Conservation (phyloP, 2,329 filamentous ascomycete genomes). For the Verticillium longisporum region DNA sequence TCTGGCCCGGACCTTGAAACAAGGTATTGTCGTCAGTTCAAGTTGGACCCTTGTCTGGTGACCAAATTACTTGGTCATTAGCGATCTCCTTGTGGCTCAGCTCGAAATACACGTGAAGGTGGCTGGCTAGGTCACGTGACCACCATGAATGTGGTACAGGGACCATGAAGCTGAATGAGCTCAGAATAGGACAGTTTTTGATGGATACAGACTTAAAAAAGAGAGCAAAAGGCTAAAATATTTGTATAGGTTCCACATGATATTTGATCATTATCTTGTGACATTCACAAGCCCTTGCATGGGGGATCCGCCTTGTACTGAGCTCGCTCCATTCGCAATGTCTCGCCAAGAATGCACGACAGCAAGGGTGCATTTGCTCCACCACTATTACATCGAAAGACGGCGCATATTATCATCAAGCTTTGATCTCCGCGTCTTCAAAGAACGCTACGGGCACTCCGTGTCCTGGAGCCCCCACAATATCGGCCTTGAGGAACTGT, state of each 20-base stretch:
- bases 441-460: constrained; percentile 33
- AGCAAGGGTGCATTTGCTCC: neutral
- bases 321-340: neutral
- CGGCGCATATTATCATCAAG: neutral
- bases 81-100: neutral
- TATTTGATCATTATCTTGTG: too few relatives aligned
- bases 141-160: neutral
- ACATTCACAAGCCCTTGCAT: too few relatives aligned
- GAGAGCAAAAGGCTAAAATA: too few relatives aligned
- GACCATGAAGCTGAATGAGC: neutral
- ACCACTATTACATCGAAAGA: neutral
- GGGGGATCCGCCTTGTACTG: neutral
- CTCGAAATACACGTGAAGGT: neutral
- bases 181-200: too few relatives aligned
- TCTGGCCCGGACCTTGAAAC: neutral
- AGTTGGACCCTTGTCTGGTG: neutral
- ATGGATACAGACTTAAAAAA: too few relatives aligned
- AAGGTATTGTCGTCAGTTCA: neutral
- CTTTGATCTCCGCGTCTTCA: constrained; percentile 12
- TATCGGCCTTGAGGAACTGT: constrained; percentile 36
- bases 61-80: neutral
- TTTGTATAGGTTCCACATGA: too few relatives aligned
- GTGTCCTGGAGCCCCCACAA: constrained; percentile 34
- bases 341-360: neutral
- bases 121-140: neutral